Percentiles rank a stretch among this genome's conserved stretches.
phyloP scores from a whole-genome alignment of 805 yeast species.

The Teunomyces gatunensis region DNA sequence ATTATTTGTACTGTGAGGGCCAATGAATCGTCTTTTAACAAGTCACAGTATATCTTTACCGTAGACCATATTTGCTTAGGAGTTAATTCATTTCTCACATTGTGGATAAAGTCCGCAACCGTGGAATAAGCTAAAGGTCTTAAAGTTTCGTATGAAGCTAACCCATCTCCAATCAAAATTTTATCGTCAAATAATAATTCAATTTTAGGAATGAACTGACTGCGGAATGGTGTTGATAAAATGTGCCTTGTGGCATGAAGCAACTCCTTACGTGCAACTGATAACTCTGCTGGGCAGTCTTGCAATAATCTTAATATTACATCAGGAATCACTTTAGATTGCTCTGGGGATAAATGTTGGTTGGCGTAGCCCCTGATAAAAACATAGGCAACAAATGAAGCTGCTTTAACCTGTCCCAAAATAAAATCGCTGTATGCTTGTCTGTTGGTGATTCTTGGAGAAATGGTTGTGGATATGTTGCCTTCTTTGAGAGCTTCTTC shows the following conservation, averaged over 20 bases:
- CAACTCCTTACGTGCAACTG: slow-evolving; percentile 88
- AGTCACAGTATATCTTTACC: slow-evolving; percentile 74
- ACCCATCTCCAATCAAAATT: slow-evolving; percentile 87
- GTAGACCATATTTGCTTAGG: slow-evolving; percentile 85
- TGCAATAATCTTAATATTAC: slow-evolving; percentile 80
- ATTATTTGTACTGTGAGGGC: slow-evolving; percentile 91
- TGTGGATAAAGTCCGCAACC: slow-evolving; percentile 93
- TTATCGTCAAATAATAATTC: slow-evolving; percentile 83
- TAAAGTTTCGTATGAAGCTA: slow-evolving; percentile 85
- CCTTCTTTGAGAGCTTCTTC: slow-evolving; percentile 52
- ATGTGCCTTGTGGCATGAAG: slow-evolving; percentile 94
- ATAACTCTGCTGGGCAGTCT: slow-evolving; percentile 92
- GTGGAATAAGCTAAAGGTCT: slow-evolving; percentile 93
- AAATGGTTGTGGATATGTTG: slow-evolving; percentile 63
- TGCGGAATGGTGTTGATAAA: slow-evolving; percentile 83
- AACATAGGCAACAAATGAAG: slow-evolving; percentile 90
- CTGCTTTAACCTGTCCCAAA: slow-evolving; percentile 92
- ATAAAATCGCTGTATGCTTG: slow-evolving; percentile 84
- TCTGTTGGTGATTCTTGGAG: slow-evolving; percentile 73
- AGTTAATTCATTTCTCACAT: slow-evolving; percentile 78
- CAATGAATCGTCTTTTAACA: slow-evolving; percentile 75
- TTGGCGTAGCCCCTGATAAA: slow-evolving; percentile 80
- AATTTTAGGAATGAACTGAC: slow-evolving; percentile 78
- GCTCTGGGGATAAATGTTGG: slow-evolving; percentile 46
- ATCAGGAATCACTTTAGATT: slow-evolving; percentile 70